Evolutionary conservation across 1,284 basidiomycete genomes (phyloP), one percentile per base, ranked within the genome.

Genomic region (Cryptococcus sp.): DNA sequence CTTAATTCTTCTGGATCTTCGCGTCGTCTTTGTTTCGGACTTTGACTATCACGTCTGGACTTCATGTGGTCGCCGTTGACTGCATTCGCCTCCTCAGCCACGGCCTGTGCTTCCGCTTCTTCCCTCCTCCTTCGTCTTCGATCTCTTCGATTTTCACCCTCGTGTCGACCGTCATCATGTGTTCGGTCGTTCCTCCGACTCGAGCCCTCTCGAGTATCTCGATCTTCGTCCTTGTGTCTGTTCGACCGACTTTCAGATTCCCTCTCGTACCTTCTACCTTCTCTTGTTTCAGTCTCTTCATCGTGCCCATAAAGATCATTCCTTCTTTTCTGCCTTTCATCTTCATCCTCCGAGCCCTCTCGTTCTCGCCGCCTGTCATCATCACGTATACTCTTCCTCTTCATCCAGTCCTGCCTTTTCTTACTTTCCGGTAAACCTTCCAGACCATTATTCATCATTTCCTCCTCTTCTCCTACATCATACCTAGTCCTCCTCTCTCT

Each of bases 381-480:
- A 45, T 76, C 73, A 49, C 77, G 68, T 28, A 69, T 67, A 43
- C 78, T 76, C 37, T 80, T 75, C 55, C 52, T 24, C 50, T 48
- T 36, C 34, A 41, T 24, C 53, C 32, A 42, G 41, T 32, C 45
- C 36, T 48, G 4, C 32, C 45, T 22, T 21, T 19, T 34, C 44
- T 23, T 32, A 22, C 36, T 42, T 16, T 40, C 51, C 40, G 36
- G 16, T 19, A 39, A 5, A 5, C 36, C 18, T 7, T 41, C 50
- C 25, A 86, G 83, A 54, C 81, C 78, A 55, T 84, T 19, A 45
- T 34, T 32, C 43, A 14, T 21, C 31, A n/a, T 49, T 11, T 45
- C 49, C n/a, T 42, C 50, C 83, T 39, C 83, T 80, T 34, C 83
- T 11, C 46, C 48, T 19, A 14, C 37, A 19, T 37, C 49, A 25